phyloP scores from a whole-genome alignment of 441 rosid species.

The Erysimum cheiri region DNA sequence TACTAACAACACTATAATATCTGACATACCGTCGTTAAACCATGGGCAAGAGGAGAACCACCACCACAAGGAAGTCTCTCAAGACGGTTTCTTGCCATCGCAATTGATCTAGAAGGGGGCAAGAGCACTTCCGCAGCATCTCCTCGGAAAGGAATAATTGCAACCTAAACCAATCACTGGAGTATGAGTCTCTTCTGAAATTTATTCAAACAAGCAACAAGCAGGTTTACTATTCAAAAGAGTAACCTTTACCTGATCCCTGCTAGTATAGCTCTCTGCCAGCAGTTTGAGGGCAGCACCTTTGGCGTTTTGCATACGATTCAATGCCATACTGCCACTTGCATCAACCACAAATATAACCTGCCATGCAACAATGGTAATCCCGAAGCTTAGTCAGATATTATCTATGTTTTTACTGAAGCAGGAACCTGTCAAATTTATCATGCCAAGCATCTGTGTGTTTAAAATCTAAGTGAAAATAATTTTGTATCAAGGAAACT shows the following conservation, averaged over 20 bases:
- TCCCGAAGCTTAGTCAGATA: slow-evolving; percentile 17
- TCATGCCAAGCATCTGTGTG: slow-evolving; percentile 26
- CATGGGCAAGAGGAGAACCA: slow-evolving; percentile 99
- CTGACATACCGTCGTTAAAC: slow-evolving; percentile 84
- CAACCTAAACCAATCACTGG: slow-evolving; percentile 59
- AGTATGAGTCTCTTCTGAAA: slow-evolving; percentile 29
- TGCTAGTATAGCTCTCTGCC: slow-evolving; percentile 99
- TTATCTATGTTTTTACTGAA: not conserved
- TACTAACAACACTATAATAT: slow-evolving; percentile 13
- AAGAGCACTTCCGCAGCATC: slow-evolving; percentile 94
- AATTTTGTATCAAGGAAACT: not conserved
- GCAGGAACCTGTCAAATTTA: not conserved
- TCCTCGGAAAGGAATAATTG: slow-evolving; percentile 99
- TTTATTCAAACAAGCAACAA: slow-evolving; percentile 9
- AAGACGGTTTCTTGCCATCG: slow-evolving; percentile 98
- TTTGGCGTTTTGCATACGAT: slow-evolving; percentile 99
- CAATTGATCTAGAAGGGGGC: slow-evolving; percentile 96
- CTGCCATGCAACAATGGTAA: slow-evolving; percentile 52
- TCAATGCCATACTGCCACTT: slow-evolving; percentile 99
- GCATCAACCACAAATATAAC: slow-evolving; percentile 98
- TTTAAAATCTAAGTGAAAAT: slow-evolving; percentile 9
- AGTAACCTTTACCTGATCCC: slow-evolving; percentile 84
- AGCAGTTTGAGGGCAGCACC: slow-evolving; percentile 97
- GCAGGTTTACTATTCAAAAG: slow-evolving; percentile 6
- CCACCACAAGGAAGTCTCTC: slow-evolving; percentile 99